Conservation (phyloP, 257 asterid genomes). For the Avicennia marina region DNA sequence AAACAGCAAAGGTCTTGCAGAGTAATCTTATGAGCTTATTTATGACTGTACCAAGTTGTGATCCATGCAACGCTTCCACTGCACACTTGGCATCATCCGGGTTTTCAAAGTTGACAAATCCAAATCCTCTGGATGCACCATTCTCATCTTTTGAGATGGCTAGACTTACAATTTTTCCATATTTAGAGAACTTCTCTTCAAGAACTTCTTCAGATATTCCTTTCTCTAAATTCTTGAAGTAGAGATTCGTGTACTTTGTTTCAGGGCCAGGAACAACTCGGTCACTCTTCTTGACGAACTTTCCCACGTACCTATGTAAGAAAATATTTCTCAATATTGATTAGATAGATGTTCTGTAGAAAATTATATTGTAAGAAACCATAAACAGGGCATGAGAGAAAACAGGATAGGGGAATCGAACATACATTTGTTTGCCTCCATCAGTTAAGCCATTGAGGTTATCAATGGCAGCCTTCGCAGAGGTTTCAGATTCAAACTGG, state of each 20-base stretch:
- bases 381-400: not conserved
- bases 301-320: constrained; percentile 44
- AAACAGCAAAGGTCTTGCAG: not conserved
- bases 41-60: constrained; percentile 52
- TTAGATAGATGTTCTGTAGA: not conserved
- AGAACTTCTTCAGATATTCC: constrained; percentile 49
- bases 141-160: constrained; percentile 50
- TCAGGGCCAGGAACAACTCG: constrained; percentile 29
- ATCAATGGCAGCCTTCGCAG: constrained; percentile 52
- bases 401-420: not conserved
- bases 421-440: constrained; percentile 48
- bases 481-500: constrained; percentile 47
- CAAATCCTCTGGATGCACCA: constrained; percentile 74
- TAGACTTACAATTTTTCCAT: constrained; percentile 51
- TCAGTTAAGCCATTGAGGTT: constrained; percentile 35
- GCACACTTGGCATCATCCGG: constrained; percentile 62
- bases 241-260: constrained; percentile 49
- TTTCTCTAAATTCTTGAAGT: constrained; percentile 60
- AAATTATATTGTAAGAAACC: not conserved
- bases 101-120: constrained; percentile 63
- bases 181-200: constrained; percentile 44
- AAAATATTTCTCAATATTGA: not conserved
- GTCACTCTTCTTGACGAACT: constrained; percentile 53
- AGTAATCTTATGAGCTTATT: not conserved
- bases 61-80: constrained; percentile 54